phyloP scores from a whole-genome alignment of 768 basidiomycete species.

The Suillus fuscotomentosus region DNA sequence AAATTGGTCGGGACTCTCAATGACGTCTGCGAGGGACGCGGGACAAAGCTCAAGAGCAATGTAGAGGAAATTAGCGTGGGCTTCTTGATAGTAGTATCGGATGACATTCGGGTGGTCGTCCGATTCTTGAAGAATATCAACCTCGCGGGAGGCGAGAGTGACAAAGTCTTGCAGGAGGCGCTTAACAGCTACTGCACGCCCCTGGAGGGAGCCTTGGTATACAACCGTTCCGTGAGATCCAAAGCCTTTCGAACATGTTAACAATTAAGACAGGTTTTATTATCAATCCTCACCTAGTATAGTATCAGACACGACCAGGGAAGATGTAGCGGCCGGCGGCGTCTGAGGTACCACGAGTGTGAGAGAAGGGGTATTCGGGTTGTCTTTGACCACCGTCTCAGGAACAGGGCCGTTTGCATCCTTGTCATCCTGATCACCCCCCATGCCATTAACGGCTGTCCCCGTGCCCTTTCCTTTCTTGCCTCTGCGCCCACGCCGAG shows the following conservation, averaged over 20 bases:
- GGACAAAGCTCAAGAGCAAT: slow-evolving; percentile 97
- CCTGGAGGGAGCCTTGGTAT: slow-evolving; percentile 92
- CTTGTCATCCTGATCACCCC: slow-evolving; percentile 30
- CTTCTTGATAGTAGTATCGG: slow-evolving; percentile 96
- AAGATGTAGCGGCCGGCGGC: slow-evolving; percentile 35
- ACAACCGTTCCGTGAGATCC: slow-evolving; percentile 98
- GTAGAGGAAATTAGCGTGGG: slow-evolving; percentile 90
- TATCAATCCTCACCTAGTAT: slow-evolving; percentile 59
- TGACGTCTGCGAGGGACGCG: slow-evolving; percentile 81
- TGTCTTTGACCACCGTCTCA: slow-evolving; percentile 14
- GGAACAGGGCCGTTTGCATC: slow-evolving; percentile 34
- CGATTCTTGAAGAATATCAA: slow-evolving; percentile 90
- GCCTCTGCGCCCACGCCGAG: slow-evolving; percentile 42
- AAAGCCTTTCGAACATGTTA: slow-evolving; percentile 56
- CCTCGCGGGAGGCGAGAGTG: slow-evolving; percentile 91
- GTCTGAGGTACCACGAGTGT: slow-evolving; percentile 25
- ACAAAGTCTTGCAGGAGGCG: slow-evolving; percentile 94
- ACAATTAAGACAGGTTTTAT: neutral
- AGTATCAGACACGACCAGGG: slow-evolving; percentile 69
- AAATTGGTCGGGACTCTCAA: slow-evolving; percentile 77
- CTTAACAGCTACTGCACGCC: slow-evolving; percentile 97
- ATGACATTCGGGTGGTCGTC: slow-evolving; percentile 99
- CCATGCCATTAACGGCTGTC: slow-evolving; percentile 7
- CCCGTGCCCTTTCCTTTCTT: slow-evolving; percentile 49
- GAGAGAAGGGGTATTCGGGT: slow-evolving; percentile 21